A percentile compares a stretch with the other conserved stretches of the same genome.
phyloP scores from a whole-genome alignment of 108 stramenopile species.

The Epipyxis sp. region DNA sequence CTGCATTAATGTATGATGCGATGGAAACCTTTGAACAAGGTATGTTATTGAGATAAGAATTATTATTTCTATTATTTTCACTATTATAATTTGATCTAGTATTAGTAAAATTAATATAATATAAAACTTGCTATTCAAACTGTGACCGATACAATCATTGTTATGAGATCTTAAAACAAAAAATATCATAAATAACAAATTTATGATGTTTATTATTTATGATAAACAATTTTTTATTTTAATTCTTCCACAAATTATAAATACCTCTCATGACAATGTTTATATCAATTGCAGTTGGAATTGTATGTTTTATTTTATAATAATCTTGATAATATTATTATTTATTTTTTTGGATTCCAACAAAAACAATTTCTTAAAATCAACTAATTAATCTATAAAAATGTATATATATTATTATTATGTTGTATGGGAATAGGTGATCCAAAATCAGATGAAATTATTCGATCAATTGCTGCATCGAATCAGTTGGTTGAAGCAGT shows the following conservation, averaged over 20 bases:
- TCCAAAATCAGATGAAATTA: conserved; percentile 45
- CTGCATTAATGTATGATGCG: conserved; percentile 88
- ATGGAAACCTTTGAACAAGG: conserved; percentile 71
- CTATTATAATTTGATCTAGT: not conserved
- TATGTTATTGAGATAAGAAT: not conserved
- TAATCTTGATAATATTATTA: too few species aligned
- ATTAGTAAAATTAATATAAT: not conserved
- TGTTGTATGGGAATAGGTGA: conserved; percentile 36
- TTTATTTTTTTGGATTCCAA: not conserved
- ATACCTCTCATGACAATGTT: too few species aligned
- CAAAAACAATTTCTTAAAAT: too few species aligned
- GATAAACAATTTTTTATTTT: too few species aligned
- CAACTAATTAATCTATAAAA: not conserved
- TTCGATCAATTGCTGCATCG: conserved; percentile 61
- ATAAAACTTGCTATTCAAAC: too few species aligned
- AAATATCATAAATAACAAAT: too few species aligned
- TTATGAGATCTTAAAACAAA: too few species aligned
- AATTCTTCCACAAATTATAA: too few species aligned
- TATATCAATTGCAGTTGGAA: too few species aligned
- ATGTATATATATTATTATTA: not conserved
- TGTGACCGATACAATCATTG: too few species aligned
- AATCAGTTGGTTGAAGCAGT: conserved; percentile 72
- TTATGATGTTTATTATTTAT: too few species aligned
- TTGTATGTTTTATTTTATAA: too few species aligned
- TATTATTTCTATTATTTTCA: not conserved